Evolutionary conservation across 1,284 basidiomycete genomes (phyloP), one percentile per base, ranked within the genome.

Genomic region (Puccinia coronata): DNA sequence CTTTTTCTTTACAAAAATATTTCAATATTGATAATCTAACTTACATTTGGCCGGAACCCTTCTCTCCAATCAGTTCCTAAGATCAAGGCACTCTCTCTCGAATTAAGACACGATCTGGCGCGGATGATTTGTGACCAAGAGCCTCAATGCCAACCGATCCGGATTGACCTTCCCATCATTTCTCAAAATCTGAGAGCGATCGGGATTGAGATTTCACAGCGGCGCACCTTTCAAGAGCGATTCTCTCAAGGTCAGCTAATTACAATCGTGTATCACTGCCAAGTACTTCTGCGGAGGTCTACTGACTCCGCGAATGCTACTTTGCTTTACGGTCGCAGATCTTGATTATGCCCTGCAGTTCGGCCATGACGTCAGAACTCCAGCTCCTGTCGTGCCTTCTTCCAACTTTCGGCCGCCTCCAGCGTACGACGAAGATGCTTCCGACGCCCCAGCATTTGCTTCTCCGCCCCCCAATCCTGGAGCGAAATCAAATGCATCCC

Each of bases 211-310:
- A 79, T 79, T 59, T 79, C 76, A n/a, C 76, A 79, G 41, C 59
- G 76, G 11, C 76, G 76, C 57, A 70, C 76, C 31, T 79, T 79
- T 79, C 76, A 79, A 70, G 76, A 79, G 61, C 63, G 76, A 28
- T 79, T 79, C 49, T 55, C 65, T 18, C 63, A 70, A 70, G 76
- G 76, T 70, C 11, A n/a, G 65, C 47, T 12, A 25, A 25, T 47
- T 31, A 28, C 16, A 3, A 0, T 28, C 36, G 20, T 25, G 28
- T 43, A 9, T n/a, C 39, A 61, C 31, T 9, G 34, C 23, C 31
- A 31, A 14, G 9, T 65, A 63, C 0, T 43, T 36, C 28, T 28
- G 25, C 31, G 41, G 34, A 36, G 28, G 51, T 16, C 34, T 49
- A 34, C 51, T 53, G 14, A 36, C 25, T 20, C 34, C 12, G 20